Conservation (phyloP, 148 eudicot genomes). For the Arbutus unedo region DNA sequence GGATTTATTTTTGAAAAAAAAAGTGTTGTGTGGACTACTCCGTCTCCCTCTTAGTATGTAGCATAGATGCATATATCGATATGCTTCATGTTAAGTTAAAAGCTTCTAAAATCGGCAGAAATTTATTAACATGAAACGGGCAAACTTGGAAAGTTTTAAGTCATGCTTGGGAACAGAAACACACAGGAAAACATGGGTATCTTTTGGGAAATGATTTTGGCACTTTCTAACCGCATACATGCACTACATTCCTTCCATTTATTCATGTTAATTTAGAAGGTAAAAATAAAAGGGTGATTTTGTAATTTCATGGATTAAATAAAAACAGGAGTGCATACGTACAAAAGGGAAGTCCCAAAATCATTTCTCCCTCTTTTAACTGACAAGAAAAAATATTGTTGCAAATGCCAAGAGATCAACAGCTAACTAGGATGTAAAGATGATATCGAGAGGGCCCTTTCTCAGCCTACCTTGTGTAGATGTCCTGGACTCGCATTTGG, state of each 20-base stretch:
- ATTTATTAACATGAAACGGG: neutral
- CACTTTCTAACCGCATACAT: neutral
- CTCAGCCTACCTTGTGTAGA: slow-evolving; percentile 63
- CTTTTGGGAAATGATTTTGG: neutral
- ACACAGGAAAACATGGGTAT: neutral
- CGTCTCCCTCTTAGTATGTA: no score
- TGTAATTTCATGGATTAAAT: neutral
- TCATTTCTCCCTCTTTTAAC: neutral
- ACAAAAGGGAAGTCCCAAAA: neutral
- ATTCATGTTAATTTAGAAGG: neutral
- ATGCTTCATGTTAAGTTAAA: neutral
- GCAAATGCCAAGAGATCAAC: neutral
- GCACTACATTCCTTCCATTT: neutral
- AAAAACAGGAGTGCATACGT: neutral
- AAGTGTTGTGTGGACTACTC: no score
- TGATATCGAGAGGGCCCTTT: neutral
- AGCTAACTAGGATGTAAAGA: slow-evolving; percentile 1
- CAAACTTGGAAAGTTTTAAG: neutral
- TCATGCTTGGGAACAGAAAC: neutral
- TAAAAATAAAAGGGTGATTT: neutral
- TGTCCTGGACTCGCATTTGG: slow-evolving; percentile 91
- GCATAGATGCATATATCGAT: neutral
- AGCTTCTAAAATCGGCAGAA: neutral
- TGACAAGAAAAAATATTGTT: neutral
- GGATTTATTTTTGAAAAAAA: no score